phyloP scores from a whole-genome alignment of 441 rosid genomes.

The Adansonia grandidieri region DNA sequence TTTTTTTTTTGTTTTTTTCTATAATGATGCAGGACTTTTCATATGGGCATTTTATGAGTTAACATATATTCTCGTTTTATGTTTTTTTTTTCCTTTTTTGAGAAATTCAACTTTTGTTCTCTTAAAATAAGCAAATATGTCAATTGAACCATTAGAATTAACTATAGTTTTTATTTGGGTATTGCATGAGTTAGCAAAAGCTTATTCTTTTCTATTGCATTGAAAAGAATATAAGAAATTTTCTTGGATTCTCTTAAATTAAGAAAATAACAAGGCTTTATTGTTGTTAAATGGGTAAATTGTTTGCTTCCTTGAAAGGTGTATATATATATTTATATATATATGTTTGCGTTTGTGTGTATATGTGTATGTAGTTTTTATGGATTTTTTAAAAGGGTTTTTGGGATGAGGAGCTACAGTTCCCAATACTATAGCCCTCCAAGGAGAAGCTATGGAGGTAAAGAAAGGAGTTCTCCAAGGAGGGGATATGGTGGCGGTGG shows the following conservation, averaged over 20 bases:
- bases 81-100: not conserved
- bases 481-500: constrained; percentile 69
- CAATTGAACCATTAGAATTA: not conserved
- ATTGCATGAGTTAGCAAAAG: not conserved
- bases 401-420: constrained; percentile 87
- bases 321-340: too few relatives aligned
- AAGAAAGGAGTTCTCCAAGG: constrained; percentile 71
- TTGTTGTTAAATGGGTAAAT: constrained; percentile 20
- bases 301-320: not conserved
- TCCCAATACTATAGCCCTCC: constrained; percentile 86
- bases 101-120: too few relatives aligned
- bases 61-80: not conserved
- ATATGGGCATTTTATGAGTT: not conserved
- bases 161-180: not conserved
- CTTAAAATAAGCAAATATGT: not conserved
- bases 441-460: constrained; percentile 81
- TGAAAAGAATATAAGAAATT: constrained; percentile 17
- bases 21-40: not conserved
- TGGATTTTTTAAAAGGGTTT: constrained; percentile 33
- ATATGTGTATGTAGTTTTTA: constrained; percentile 15
- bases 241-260: constrained; percentile 9
- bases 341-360: too few relatives aligned
- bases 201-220: constrained; percentile 22
- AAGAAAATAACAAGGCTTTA: not conserved
- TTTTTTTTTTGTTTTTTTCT: not conserved